Conservation (phyloP, 2,329 filamentous ascomycete species). For the Ustulina deusta region DNA sequence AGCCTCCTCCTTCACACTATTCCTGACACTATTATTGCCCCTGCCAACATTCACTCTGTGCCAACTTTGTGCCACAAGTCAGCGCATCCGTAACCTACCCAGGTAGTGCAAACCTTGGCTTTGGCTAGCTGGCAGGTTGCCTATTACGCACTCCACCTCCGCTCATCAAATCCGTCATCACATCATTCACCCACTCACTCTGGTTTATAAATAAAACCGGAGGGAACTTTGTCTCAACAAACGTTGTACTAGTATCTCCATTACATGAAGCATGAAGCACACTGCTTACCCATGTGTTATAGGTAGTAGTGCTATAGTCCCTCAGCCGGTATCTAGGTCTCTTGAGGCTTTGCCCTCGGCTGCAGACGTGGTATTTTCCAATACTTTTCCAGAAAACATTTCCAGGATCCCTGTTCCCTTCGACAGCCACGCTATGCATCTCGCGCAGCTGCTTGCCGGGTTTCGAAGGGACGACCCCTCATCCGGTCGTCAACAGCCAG, state of each 20-base stretch:
- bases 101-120: neutral
- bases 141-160: constrained; percentile 27
- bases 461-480: constrained; percentile 35
- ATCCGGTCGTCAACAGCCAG: constrained; percentile 7
- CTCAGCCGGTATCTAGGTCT: neutral
- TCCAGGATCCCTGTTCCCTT: constrained; percentile 24
- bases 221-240: neutral
- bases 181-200: constrained; percentile 6
- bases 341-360: constrained; percentile 5
- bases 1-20: constrained; percentile 8
- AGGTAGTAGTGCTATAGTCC: neutral
- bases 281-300: too few species aligned
- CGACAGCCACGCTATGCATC: constrained; percentile 29
- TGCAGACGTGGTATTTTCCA: constrained; percentile 13
- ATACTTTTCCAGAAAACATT: constrained; percentile 30
- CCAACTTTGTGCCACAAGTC: constrained; percentile 29
- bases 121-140: constrained; percentile 12
- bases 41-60: neutral
- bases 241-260: constrained; percentile 17
- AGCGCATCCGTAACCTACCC: constrained; percentile 8
- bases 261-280: too few species aligned
- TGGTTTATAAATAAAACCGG: constrained; percentile 8
- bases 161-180: constrained; percentile 20
- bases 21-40: neutral
- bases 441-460: constrained; percentile 33